phyloP scores from a whole-genome alignment of 2,329 filamentous ascomycete species.

The Sclerotinia nivalis region DNA sequence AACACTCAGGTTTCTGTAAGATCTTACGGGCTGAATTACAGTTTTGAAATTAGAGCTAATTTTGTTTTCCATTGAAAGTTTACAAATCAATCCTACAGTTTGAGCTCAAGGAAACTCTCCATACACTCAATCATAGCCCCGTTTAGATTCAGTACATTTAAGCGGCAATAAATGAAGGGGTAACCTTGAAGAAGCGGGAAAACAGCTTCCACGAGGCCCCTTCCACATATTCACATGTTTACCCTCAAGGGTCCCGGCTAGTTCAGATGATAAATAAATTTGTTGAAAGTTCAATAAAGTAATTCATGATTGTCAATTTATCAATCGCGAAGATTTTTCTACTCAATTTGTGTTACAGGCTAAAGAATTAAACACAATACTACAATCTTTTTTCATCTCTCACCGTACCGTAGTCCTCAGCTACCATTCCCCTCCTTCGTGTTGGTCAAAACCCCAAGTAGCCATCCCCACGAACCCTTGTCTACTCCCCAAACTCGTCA shows the following conservation, averaged over 20 bases:
- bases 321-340: too few species aligned
- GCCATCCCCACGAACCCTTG: constrained; percentile 29
- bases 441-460: constrained; percentile 21
- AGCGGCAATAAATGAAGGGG: constrained; percentile 4
- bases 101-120: background rate
- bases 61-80: too few species aligned
- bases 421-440: background rate
- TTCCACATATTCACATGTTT: too few species aligned
- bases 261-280: too few species aligned
- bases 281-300: too few species aligned
- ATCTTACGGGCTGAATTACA: too few species aligned
- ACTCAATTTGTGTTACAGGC: background rate
- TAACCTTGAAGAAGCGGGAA: background rate
- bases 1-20: too few species aligned
- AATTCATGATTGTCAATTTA: background rate
- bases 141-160: background rate
- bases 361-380: too few species aligned
- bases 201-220: too few species aligned
- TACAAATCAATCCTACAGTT: background rate
- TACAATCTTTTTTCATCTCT: background rate
- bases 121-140: background rate
- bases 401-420: background rate
- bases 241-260: too few species aligned
- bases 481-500: constrained; percentile 27
- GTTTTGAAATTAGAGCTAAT: too few species aligned